Evolutionary conservation across 2,329 filamentous ascomycete species (phyloP), one percentile per base, ranked within the genome.

Genomic region (Sphaerostilbella broomeana): DNA sequence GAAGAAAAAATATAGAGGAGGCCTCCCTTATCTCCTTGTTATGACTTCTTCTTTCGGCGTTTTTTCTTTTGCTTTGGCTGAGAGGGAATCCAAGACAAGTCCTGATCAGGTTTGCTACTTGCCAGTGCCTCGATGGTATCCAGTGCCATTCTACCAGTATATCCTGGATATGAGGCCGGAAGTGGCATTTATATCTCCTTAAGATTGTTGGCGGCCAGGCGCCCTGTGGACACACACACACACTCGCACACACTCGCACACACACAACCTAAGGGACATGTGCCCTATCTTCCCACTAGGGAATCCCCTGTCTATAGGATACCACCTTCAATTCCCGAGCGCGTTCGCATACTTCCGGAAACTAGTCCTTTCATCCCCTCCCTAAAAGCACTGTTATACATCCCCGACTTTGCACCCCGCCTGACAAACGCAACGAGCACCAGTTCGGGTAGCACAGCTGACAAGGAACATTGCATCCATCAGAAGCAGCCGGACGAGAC

Each of bases 401-500:
- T 37, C 38, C 20, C 35, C 28, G 40, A 37, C 29, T 42, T 34
- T 42, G 40, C 40, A 42, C 40, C 40, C 40, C 40, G 40, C 40
- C 40, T 42, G 27, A 38, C 40, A 38, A 42, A 31, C 37, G 37
- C 35, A 42, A n/a, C n/a, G 30, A 38, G 22, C 40, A 37, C 24
- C 35, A 20, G 28, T 42, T 30, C 31, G 34, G 35, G 33, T 42
- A 13, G 30, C 39, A 37, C 27, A 42, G 24, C 34, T 36, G 28
- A 47, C 19, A 43, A 42, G 40, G 31, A 38, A 34, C 28, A 24
- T 16, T 35, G 26, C 29, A 26, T 42, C 34, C 34, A 34, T 35
- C 34, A 42, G 40, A 24, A 21, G 33, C 40, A 30, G 21, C 18
- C 18, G 28, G 34, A 21, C 18, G 27, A 42, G 40, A 33, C 29